Base-by-base conservation (phyloP, 805 yeast genomes). In the Kodamaea neixiangensis region DNA sequence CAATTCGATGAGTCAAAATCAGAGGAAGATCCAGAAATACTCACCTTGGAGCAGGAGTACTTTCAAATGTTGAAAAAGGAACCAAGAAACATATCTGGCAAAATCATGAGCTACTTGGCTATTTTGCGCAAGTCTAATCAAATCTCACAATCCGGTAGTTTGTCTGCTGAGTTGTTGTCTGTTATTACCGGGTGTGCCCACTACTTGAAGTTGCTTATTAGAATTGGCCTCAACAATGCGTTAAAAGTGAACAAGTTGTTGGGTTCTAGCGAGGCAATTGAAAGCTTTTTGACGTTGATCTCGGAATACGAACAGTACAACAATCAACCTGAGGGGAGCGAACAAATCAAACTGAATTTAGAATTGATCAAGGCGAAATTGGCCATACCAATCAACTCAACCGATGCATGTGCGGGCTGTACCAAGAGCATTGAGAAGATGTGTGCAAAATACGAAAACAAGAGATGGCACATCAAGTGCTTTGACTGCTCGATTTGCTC, bases 171-270 rank as follows among this genome's bases (percentile, higher is more conserved):
- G 49, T 64, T 93, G 37, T 77, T 94, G 57, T 82, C 93, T 0
- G 82, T 92, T 9, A 92, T 92, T 4, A 89, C 97, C 1, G 91
- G 96, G 0, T 73, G 93, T 58, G 97, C 99, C 0, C 98, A 94
- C 65, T 93, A 91, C 67, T 75, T 94, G 60, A 94, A 94, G 66
- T 75, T 93, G 5, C 72, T 94, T 18, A 87, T 93, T 3, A 76
- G 97, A 55, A 82, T 83, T 61, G 94, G 97, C 0, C 77, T 94
- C 39, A 80, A 83, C 52, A 83, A 84, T 57, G 89, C 97, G 0
- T 72, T 94, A n/a, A 84, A 80, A 50, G 73, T 79, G 49, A 87
- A 88, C 65, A 81, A 79, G 57, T 60, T 76, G 3, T 72, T 79
- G 6, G 81, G 80, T 29, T 78, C 87, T 7, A 79, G 86, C 0